Base-by-base conservation (phyloP, 2,329 filamentous ascomycete genomes). In the Fusarium burgessii region DNA sequence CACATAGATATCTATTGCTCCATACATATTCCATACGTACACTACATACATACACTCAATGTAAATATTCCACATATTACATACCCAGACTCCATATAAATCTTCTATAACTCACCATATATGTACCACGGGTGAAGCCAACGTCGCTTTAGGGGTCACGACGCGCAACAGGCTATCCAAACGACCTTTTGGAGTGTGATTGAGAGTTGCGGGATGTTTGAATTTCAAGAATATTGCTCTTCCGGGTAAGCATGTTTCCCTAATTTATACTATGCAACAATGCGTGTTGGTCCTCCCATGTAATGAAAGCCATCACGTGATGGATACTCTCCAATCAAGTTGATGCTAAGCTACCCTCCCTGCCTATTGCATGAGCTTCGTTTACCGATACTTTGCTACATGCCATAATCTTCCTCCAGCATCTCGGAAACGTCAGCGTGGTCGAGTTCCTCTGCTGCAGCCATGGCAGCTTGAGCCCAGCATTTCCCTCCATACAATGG, bases 181-280 rank as follows among this genome's bases (percentile, higher is more conserved):
- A 20, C 6, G 2, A 5, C 8, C 17, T 7, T 1, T 5, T 9
- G 6, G 7, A 17, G 7, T 29, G 13, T 17, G 32, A 2, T 3
- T 3, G 9, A 17, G 5, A 11, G 29, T 27, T 7, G 7, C 9
- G 6, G 5, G 2, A 33, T 49, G 7, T 13, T 49, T 7, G 11
- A 23, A 10, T 20, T 14, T 7, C 7, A 9, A 25, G 9, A 17
- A 18, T 17, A 12, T 43, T 23, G 7, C 5, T 33, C 46, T 23
- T n/a, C 11, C 1, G 3, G 20, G n/a, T 23, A 29, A 23, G 7
- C 8, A 33, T 49, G 29, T 23, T 49, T 23, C 11, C 15, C 17
- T 12, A 18, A n/a, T 35, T n/a, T 14, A 23, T 23, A 23, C 23
- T 23, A 23, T 23, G 23, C 23, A 23, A 23, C 29, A 29, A 29